Base-by-base conservation (phyloP, 352 stramenopile species). In the Phytophthora idaei region DNA sequence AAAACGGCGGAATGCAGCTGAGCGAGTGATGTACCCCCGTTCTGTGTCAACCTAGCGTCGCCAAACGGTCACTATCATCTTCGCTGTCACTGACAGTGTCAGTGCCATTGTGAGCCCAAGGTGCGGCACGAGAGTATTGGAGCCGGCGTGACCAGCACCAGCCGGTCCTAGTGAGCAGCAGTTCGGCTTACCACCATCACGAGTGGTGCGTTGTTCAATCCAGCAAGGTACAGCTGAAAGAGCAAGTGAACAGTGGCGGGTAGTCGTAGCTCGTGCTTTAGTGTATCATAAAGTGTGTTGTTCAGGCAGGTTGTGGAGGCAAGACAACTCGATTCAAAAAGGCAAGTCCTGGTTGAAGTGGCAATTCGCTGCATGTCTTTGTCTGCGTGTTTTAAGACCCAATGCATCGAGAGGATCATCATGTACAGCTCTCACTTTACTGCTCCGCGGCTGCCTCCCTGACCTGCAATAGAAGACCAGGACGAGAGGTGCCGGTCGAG, bases 211-310 rank as follows among this genome's bases (percentile, higher is more conserved):
- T 53, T 53, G 21, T 60, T 37, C 59, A 59, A 64, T 69, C 52
- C 59, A 69, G 59, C 46, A 17, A 73, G 65, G 57, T 41, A 44
- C 59, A 64, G 65, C 64, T 67, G 64, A 65, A 10, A 10, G 44
- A 48, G 37, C 27, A 21, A 31, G 21, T 21, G 25, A 8, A 21
- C 32, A 52, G 21, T 21, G 21, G 21, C 21, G 21, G n/a, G 45
- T 42, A 37, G 34, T 45, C 31, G 46, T 46, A 46, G 37, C 12
- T 58, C 44, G 14, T 25, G 9, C 29, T 42, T 42, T 42, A 5
- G 36, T 17, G 36, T 42, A 42, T n/a, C 36, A 42, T 42, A 34
- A 34, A 21, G 21, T 7, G 29, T 34, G 29, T 34, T 34, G 29
- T 34, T 34, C 29, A 34, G 29, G 29, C 29, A 34, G 29, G 7